Evolutionary conservation across 345 rosid species (phyloP).

Genomic region (Citrus medica): DNA sequence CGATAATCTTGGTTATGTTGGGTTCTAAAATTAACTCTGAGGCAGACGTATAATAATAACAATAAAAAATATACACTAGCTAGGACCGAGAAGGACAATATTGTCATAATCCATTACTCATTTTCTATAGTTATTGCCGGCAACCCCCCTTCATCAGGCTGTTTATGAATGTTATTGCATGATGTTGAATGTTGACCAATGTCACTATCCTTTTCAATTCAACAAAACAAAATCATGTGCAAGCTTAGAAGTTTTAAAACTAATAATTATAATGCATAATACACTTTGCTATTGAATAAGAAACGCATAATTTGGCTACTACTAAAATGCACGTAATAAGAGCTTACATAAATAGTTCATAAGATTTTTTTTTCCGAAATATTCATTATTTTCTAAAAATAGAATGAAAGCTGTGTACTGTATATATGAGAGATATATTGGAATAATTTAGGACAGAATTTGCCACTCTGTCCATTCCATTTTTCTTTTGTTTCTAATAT

Average conservation of each 20-base stretch:
- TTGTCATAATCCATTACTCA: background rate
- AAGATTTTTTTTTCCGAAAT: background rate
- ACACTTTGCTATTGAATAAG: background rate
- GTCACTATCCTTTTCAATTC: background rate
- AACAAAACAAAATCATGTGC: background rate
- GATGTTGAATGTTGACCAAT: background rate
- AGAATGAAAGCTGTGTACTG: background rate
- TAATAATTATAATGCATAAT: no score
- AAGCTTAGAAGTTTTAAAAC: background rate
- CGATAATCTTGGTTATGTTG: slow-evolving; percentile 13
- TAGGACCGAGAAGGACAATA: background rate
- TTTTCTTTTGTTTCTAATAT: no score
- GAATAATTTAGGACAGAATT: background rate
- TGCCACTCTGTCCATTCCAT: background rate
- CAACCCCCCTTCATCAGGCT: background rate
- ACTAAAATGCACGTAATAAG: no score
- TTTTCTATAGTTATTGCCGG: background rate
- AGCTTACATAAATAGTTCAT: background rate
- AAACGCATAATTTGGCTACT: no score
- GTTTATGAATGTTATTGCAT: background rate
- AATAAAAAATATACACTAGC: background rate
- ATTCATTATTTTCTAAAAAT: background rate
- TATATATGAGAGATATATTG: no score
- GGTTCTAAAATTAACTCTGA: slow-evolving; percentile 1
- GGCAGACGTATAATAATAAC: background rate